Evolutionary conservation across 148 eudicot genomes (phyloP), one percentile per base, ranked within the genome.

Genomic region (Persicaria tinctoria): DNA sequence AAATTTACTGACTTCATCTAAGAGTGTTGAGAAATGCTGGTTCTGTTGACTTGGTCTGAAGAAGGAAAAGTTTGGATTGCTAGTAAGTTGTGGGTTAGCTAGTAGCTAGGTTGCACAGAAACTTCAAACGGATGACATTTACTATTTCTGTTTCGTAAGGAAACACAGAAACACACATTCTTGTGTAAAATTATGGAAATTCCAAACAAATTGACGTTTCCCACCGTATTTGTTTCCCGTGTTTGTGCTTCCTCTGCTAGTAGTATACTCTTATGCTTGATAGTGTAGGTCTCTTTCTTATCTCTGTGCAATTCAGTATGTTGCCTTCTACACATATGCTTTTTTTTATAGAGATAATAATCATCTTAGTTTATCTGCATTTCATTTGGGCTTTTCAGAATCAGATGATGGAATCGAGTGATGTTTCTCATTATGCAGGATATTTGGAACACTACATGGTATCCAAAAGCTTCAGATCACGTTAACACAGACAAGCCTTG

Each of bases 371-470:
- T 46, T 73, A 8, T 20, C 64, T 59, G 64, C 16, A 64, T 48
- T 64, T 32, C 41, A 32, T 32, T 60, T 10, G 44, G 44, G 3
- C 5, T 27, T 60, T 14, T 27, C 5, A 41, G 10, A 60, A 60
- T 20, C 14, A 14, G 27, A 60, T 60, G 68, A 27, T 60, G 32
- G 11, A 57, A n/a, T 27, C 23, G 13, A 27, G 68, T 66, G 70
- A 38, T 3, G 32, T 47, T 66, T 66, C 8, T 13, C 32, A 63
- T 46, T 72, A 69, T 69, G 13, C 86, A 92, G 97, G 99, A 96
- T 79, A 84, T 96, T 50, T 96, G 96, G 99, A 96, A 92, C 77
- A 89, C 70, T 41, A 96, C 99, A 76, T 96, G 94, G 93, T 96
- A 96, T 74, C 97, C 99, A 14, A 90, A 92, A 88, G 97, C 94